Evolutionary conservation across 2,329 filamentous ascomycete genomes (phyloP), one percentile per base, ranked within the genome.

Genomic region (Xylaria sp.): DNA sequence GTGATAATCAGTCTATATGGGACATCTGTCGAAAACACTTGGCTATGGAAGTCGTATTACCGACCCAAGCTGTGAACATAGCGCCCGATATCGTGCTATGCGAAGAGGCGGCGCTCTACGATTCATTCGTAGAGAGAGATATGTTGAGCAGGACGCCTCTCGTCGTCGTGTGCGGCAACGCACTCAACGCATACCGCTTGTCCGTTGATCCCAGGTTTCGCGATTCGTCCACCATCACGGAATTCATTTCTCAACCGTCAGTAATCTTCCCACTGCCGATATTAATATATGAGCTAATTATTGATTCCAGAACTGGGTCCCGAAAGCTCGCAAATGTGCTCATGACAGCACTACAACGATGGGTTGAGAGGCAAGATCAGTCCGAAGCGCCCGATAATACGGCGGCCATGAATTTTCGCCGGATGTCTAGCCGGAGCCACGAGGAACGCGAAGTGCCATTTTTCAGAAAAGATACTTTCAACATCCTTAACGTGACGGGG

Each of bases 171-270:
- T 78, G 76, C 49, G 67, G 58, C n/a, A 73, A 75, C 54, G 70
- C 72, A 1, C 53, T 74, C 3, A 68, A 68, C 9, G 76, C 74
- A 1, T 73, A 75, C 60, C 52, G 72, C 43, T 23, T 64, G 28
- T 60, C 57, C 2, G 52, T 54, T 14, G 56, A 64, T 6, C n/a
- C 55, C 23, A 52, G 35, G 25, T 70, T 38, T 58, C 64, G 21
- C 61, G 64, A 63, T 25, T 66, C 37, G 58, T 60, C 40, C 19
- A 28, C 23, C 7, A 56, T 77, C 14, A 71, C 77, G 9, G 77
- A 78, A 50, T 78, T 77, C 45, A 73, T 78, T 17, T 77, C 76
- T 1, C 77, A 78, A 50, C 78, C 78, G 73, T 77, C 58, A 67
- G 77, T 72, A 2, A 31, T 17, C 43, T 14, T 11, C 11, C 31